phyloP scores from a whole-genome alignment of 2,329 filamentous ascomycete species.

The Amauroascus verrucosus region DNA sequence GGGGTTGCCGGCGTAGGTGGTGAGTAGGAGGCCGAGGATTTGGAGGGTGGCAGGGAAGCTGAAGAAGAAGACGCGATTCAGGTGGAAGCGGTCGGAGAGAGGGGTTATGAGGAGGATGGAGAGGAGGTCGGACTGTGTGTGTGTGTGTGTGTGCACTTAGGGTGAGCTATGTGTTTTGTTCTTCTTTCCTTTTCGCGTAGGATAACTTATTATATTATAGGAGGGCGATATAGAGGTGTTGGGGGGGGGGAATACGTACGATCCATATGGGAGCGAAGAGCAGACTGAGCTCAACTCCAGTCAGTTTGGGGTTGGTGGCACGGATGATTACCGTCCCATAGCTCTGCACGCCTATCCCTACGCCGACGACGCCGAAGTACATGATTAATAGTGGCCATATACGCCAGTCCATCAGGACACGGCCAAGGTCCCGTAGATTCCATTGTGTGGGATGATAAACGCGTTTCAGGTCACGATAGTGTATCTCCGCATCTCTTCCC shows the following conservation, averaged over 20 bases:
- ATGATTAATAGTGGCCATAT: conserved; percentile 78
- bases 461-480: conserved; percentile 71
- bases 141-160: not conserved
- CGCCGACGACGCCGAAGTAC: conserved; percentile 92
- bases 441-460: conserved; percentile 69
- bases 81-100: conserved; percentile 77
- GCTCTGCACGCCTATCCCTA: conserved; percentile 79
- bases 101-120: conserved; percentile 79
- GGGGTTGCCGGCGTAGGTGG: conserved; percentile 57
- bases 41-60: conserved; percentile 64
- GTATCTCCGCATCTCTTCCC: conserved; percentile 66
- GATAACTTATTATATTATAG: not conserved
- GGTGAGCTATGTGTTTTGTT: no score
- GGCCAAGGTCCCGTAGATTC: conserved; percentile 58
- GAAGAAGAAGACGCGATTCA: conserved; percentile 70
- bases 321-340: conserved; percentile 82
- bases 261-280: conserved; percentile 90
- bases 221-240: no score
- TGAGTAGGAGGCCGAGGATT: conserved; percentile 68
- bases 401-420: conserved; percentile 72
- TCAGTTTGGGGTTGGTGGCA: conserved; percentile 63
- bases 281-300: conserved; percentile 64
- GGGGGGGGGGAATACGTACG: conserved; percentile 39
- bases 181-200: no score
- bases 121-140: conserved; percentile 64